Base-by-base conservation (phyloP, 257 asterid species). In the Scutellaria minor region DNA sequence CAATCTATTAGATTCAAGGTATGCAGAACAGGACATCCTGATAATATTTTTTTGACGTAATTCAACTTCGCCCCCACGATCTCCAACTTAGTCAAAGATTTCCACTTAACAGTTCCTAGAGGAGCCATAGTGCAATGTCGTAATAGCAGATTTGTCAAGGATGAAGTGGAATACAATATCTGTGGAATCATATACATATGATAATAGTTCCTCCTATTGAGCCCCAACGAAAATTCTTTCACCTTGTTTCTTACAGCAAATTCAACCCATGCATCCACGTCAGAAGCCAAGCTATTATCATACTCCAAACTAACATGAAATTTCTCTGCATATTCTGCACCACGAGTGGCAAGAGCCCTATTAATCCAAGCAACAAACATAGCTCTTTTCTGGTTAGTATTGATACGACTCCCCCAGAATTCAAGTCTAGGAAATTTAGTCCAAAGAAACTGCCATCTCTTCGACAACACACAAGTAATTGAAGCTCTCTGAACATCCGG, bases 391-490 rank as follows among this genome's bases (percentile, higher is more conserved):
- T 5, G 15, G 39, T 6, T 18, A n/a, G 5, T 1, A 6, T 11
- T 15, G n/a, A 15, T 5, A 52, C 2, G 20, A 15, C 2, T 2
- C 39, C 12, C 40, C 50, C 6, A 8, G 39, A 73, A 52, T 40
- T 15, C 37, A 44, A 75, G 63, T 20, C 5, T 39, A 3, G 75
- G 56, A 55, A 46, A 18, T 6, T 54, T 40, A 6, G 75, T 52
- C 75, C 79, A 75, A 2, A 66, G 27, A 56, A 41, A 74, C n/a
- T n/a, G 41, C 68, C 68, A 66, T 55, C 68, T 66, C 39, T 24
- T 67, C 8, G 79, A 75, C 70, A 68, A 51, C 7, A 75, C 27
- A n/a, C 46, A 0, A 12, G 79, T 75, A 66, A 8, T 47, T 9
- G n/a, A 46, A 58, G 65, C 70, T 42, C 60, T 50, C 45, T 60